phyloP scores from a whole-genome alignment of 2,329 filamentous ascomycete genomes.

The Colletotrichum sansevieriae region DNA sequence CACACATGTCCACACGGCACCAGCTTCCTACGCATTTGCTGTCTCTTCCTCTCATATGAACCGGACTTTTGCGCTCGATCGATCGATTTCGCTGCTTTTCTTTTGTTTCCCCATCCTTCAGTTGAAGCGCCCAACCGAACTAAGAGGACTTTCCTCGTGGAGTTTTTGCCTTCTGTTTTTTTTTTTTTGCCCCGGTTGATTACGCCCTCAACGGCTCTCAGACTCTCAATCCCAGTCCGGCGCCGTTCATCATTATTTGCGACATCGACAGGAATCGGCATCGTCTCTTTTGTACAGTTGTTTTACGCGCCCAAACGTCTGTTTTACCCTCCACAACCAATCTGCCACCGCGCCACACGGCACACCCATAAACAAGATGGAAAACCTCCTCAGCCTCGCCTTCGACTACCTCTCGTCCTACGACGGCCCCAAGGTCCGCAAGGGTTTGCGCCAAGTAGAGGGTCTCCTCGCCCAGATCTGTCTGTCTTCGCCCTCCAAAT shows the following conservation, averaged over 20 bases:
- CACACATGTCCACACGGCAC: neutral
- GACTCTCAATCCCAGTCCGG: constrained; percentile 6
- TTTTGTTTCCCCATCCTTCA: constrained; percentile 1
- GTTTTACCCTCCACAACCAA: constrained; percentile 35
- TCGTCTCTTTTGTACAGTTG: constrained; percentile 36
- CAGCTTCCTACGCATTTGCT: constrained; percentile 12
- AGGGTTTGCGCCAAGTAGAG: constrained; percentile 94
- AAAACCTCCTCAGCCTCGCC: constrained; percentile 89
- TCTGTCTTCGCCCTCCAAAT: constrained; percentile 66
- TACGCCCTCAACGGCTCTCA: constrained; percentile 18
- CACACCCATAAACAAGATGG: constrained; percentile 69
- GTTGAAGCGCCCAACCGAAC: constrained; percentile 14
- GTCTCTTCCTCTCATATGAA: constrained; percentile 30
- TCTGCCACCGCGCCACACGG: constrained; percentile 27
- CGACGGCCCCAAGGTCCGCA: constrained; percentile 89
- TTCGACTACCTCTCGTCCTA: constrained; percentile 98
- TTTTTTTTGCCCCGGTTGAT: constrained; percentile 22
- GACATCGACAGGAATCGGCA: constrained; percentile 26
- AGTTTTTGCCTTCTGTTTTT: constrained; percentile 24
- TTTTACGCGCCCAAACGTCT: constrained; percentile 10
- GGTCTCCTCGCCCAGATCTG: constrained; percentile 95
- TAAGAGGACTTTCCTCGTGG: constrained; percentile 38
- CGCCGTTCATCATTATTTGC: constrained; percentile 9
- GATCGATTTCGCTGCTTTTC: constrained; percentile 12
- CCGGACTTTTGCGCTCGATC: constrained; percentile 12